These are phyloP conservation scores for Carex myosuroides DNA, from an alignment of 176 grass and related monocot genomes.

Conservation along the genomic window DNA sequence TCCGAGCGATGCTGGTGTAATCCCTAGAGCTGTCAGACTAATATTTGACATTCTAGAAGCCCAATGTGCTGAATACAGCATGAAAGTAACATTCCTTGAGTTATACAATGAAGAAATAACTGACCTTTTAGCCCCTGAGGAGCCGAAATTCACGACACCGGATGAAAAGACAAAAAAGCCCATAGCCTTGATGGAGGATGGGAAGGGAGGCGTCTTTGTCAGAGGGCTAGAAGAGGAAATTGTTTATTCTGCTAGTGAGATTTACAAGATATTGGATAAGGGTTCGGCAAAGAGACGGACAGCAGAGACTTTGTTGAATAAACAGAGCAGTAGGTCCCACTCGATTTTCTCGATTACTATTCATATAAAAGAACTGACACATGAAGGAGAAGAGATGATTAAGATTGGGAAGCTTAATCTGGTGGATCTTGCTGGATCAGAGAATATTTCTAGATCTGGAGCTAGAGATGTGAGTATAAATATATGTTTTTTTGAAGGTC, in stretches of 20 bases:
- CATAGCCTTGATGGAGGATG: slow-evolving; percentile 99
- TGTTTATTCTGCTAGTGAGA: slow-evolving; percentile 82
- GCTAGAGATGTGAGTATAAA: slow-evolving; percentile 91
- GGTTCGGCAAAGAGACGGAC: slow-evolving; percentile 97
- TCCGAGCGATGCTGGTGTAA: slow-evolving; percentile 88
- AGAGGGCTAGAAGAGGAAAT: slow-evolving; percentile 98
- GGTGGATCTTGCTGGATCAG: slow-evolving; percentile 97
- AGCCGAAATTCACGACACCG: slow-evolving; percentile 62
- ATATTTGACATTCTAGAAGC: slow-evolving; percentile 89
- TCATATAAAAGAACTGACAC: slow-evolving; percentile 95
- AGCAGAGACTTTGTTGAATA: slow-evolving; percentile 95
- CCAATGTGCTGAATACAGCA: slow-evolving; percentile 91
- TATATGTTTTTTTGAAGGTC: not conserved
- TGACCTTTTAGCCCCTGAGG: slow-evolving; percentile 77
- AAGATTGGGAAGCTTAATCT: slow-evolving; percentile 99
- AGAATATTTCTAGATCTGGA: slow-evolving; percentile 97
- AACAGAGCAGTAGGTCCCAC: slow-evolving; percentile 97
- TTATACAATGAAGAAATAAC: slow-evolving; percentile 98
- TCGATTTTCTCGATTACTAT: slow-evolving; percentile 99
- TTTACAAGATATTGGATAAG: slow-evolving; percentile 99
- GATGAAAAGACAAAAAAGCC: slow-evolving; percentile 97
- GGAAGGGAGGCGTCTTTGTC: slow-evolving; percentile 93
- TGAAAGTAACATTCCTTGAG: slow-evolving; percentile 99
- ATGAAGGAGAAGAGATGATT: slow-evolving; percentile 98
- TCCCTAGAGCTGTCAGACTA: slow-evolving; percentile 81